These are phyloP conservation scores for Trichoderma koningii DNA, from an alignment of 2,329 filamentous ascomycete species.

Conservation along the genomic window DNA sequence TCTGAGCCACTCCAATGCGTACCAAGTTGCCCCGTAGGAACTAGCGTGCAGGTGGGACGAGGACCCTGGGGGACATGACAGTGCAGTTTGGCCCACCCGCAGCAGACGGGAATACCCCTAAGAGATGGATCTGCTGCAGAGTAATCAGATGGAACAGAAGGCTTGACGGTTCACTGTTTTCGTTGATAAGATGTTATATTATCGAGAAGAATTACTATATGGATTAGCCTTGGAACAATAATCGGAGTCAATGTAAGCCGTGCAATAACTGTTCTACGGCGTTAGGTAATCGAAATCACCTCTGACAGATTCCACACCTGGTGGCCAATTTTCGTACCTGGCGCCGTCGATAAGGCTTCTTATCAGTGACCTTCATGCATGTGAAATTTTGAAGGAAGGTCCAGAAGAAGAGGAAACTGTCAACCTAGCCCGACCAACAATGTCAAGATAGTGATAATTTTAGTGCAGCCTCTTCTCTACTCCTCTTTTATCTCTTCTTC, in stretches of 20 bases:
- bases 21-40: neutral
- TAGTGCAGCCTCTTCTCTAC: neutral
- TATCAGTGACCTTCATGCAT: neutral
- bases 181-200: too few relatives aligned
- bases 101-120: neutral
- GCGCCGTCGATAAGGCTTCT: too few relatives aligned
- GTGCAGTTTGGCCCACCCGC: constrained; percentile 19
- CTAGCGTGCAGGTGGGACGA: neutral
- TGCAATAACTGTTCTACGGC: neutral
- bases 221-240: neutral
- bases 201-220: too few relatives aligned
- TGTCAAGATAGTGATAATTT: neutral
- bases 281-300: too few relatives aligned
- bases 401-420: neutral
- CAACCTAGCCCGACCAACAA: neutral
- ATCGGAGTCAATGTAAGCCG: neutral
- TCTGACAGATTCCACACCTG: too few relatives aligned
- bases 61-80: constrained; percentile 3
- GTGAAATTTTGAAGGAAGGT: constrained; percentile 14
- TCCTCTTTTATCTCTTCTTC: neutral
- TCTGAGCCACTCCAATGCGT: constrained; percentile 18
- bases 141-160: too few relatives aligned
- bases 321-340: too few relatives aligned
- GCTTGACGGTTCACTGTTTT: too few relatives aligned
- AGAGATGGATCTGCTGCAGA: neutral